Evolutionary conservation across 2,329 filamentous ascomycete species (phyloP).

Genomic region (Juglanconis juglandina): DNA sequence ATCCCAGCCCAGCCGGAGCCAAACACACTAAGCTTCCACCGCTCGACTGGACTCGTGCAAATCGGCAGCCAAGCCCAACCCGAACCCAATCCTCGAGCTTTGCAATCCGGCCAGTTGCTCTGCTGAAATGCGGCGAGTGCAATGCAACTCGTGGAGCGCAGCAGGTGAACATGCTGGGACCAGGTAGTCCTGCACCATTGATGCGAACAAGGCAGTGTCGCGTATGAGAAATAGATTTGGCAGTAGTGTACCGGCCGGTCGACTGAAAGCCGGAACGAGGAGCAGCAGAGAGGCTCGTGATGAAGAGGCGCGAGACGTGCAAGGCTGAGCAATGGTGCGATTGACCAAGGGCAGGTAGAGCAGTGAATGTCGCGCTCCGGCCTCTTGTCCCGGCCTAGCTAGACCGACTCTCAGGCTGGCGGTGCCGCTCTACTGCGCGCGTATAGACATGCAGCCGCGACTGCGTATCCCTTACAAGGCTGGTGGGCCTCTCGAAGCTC

Average conservation of each 20-base stretch:
- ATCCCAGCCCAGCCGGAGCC: conserved; percentile 2
- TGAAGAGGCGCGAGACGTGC: background rate
- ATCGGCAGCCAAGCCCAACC: background rate
- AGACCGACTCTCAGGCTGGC: background rate
- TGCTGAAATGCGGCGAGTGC: background rate
- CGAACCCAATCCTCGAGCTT: background rate
- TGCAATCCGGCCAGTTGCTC: background rate
- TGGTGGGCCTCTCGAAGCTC: background rate
- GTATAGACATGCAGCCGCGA: background rate
- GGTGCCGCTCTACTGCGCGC: background rate
- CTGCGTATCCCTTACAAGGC: background rate
- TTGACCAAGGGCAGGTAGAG: too few relatives aligned
- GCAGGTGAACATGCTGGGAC: background rate
- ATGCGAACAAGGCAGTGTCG: background rate
- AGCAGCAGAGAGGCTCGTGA: background rate
- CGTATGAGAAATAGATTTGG: background rate
- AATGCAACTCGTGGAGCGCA: background rate
- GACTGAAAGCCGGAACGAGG: background rate
- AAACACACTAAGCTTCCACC: conserved; percentile 14
- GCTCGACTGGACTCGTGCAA: conserved; percentile 7
- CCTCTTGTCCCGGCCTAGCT: background rate
- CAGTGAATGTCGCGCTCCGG: too few relatives aligned
- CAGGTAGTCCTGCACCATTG: background rate
- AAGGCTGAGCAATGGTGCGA: too few relatives aligned
- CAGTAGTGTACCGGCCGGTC: background rate